These are phyloP conservation scores for Cystoderma amianthinum DNA, from an alignment of 768 basidiomycete species.

Conservation along the genomic window DNA sequence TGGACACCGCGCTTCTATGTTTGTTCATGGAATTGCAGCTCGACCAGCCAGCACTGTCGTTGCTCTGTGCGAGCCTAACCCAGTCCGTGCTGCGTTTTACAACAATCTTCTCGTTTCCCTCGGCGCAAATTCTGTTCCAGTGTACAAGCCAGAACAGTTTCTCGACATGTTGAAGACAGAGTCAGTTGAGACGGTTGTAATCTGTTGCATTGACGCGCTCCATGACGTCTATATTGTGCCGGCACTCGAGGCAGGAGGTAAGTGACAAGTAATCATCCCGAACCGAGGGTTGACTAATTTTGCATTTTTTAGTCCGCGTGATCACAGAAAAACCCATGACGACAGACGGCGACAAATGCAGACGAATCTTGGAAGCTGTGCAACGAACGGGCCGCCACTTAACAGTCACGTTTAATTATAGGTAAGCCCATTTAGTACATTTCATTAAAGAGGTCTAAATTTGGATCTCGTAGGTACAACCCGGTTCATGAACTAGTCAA, in stretches of 20 bases:
- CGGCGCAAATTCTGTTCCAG: slow-evolving; percentile 27
- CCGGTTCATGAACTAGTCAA: slow-evolving; percentile 44
- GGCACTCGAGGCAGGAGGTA: slow-evolving; percentile 32
- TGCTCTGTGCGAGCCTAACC: slow-evolving; percentile 40
- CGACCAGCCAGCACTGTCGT: slow-evolving; percentile 33
- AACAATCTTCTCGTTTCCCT: slow-evolving; percentile 31
- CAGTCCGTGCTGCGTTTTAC: slow-evolving; percentile 36
- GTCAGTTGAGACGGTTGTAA: slow-evolving; percentile 37
- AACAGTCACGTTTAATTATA: slow-evolving; percentile 36
- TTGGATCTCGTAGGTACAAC: slow-evolving; percentile 25
- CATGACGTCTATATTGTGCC: slow-evolving; percentile 42
- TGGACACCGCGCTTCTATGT: slow-evolving; percentile 35
- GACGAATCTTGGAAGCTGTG: slow-evolving; percentile 35
- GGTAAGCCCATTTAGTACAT: slow-evolving; percentile 15
- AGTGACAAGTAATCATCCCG: slow-evolving; percentile 7
- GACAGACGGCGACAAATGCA: slow-evolving; percentile 39
- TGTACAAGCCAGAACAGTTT: slow-evolving; percentile 33
- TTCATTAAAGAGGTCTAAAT: neutral
- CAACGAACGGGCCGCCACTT: slow-evolving; percentile 31
- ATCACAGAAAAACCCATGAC: slow-evolving; percentile 53
- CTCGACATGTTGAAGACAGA: slow-evolving; percentile 36
- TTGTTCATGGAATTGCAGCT: slow-evolving; percentile 36
- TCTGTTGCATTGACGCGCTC: slow-evolving; percentile 41
- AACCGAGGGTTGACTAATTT: neutral
- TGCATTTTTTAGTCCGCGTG: slow-evolving; percentile 26